Evolutionary conservation across 2,329 filamentous ascomycete genomes (phyloP).

Genomic region (Stylonectria norvegica): DNA sequence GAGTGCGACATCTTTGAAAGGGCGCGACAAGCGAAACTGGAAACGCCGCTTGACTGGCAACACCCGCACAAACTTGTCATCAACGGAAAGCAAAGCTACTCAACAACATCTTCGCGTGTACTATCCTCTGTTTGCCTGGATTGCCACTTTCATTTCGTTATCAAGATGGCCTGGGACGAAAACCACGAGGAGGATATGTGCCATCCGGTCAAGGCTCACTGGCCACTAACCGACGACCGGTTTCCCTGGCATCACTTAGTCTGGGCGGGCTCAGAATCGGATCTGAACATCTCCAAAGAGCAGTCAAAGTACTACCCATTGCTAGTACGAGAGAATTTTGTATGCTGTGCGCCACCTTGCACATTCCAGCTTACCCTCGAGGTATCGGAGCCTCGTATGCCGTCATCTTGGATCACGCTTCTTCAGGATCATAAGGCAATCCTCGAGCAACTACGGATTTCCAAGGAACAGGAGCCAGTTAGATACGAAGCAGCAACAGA

Average conservation of each 20-base stretch:
- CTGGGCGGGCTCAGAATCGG: conserved; percentile 32
- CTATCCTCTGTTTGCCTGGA: conserved; percentile 39
- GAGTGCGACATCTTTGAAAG: conserved; percentile 36
- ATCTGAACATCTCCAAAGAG: conserved; percentile 22
- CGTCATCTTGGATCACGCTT: conserved; percentile 38
- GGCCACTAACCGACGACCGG: conserved; percentile 33
- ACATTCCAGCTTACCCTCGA: conserved; percentile 44
- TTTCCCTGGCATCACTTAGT: conserved; percentile 40
- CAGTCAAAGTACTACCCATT: conserved; percentile 39
- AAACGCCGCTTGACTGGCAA: conserved; percentile 32
- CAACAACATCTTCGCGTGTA: conserved; percentile 21
- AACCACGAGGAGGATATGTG: conserved; percentile 29
- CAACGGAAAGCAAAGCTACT: conserved; percentile 39
- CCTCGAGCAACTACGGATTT: conserved; percentile 35
- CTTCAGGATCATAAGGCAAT: conserved; percentile 47
- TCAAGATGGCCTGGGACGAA: conserved; percentile 35
- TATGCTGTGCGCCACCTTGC: conserved; percentile 43
- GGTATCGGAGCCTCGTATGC: conserved; percentile 48
- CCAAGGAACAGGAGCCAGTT: conserved; percentile 43
- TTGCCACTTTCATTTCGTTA: conserved; percentile 42
- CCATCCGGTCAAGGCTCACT: conserved; percentile 29
- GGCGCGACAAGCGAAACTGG: conserved; percentile 29
- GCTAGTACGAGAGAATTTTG: conserved; percentile 35
- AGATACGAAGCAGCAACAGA: conserved; percentile 45
- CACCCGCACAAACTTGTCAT: conserved; percentile 36